Base-by-base conservation (phyloP, 2,329 filamentous ascomycete species). In the Ascochyta viciae-villosae region DNA sequence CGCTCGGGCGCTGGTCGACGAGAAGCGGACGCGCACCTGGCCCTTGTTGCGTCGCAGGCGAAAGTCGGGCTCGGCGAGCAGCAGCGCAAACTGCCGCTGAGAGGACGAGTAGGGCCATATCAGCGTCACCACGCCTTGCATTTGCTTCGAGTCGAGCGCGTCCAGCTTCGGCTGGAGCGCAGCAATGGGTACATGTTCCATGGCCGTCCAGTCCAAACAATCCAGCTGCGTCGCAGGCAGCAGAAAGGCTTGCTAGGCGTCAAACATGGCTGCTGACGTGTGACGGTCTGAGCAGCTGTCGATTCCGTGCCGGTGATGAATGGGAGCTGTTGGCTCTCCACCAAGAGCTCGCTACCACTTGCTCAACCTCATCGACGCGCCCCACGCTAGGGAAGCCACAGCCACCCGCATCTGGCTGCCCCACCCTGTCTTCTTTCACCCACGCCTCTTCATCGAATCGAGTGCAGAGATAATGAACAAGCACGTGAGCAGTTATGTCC, bases 71-170 rank as follows among this genome's bases (percentile, higher is more conserved):
- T 97, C 93, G 41, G 90, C 90, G 31, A 98, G 84, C 19, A 96
- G 84, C 46, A 97, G 87, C 24, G 91, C 89, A 63, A 92, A 84
- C 35, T 87, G 87, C 49, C 84, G 85, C 27, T 85, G 89, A 24
- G 91, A 86, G 22, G 89, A 89, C 62, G 90, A 96, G 76, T 91
- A 97, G 0, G 94, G 94, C 93, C 94, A 98, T 54, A 91, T 87
- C 33, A 98, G 86, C 8, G 92, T 94, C 22, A 97, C 86, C 15
- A 90, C 81, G 35, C 90, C 92, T 54, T 85, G 83, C 29, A 96
- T 72, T 19, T 72, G 66, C 62, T 71, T 72, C 16, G 70, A 67
- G 19, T 72, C 66, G 49, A 62, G 63, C 13, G 56, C 61, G 26
- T 68, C 58, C 16, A 74, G 67, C 50, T 69, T 61, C 37, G 74